Percentiles rank a stretch among this genome's conserved stretches.
Evolutionary conservation across 352 stramenopile species (phyloP).

Genomic region (Phytopythium kandeliae): DNA sequence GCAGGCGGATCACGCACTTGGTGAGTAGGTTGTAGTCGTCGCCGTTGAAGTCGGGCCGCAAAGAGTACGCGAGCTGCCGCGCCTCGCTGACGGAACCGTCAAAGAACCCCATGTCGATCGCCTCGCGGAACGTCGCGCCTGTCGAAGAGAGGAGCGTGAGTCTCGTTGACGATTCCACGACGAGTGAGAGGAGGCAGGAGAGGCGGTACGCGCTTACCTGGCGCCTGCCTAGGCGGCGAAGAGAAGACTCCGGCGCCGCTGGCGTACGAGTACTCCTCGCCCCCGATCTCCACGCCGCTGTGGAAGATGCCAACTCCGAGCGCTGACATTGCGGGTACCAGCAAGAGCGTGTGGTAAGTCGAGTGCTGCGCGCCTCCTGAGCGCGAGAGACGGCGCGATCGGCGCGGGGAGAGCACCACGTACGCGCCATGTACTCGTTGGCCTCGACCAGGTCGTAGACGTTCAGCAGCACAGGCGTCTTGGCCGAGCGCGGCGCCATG

Average conservation of each 20-base stretch:
- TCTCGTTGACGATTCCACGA: no score
- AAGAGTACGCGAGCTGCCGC: conserved; percentile 71
- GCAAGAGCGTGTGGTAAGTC: background rate
- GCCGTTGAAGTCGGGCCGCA: conserved; percentile 83
- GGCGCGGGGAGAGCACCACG: conserved; percentile 7
- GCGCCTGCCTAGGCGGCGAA: conserved; percentile 49
- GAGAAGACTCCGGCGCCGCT: conserved; percentile 89
- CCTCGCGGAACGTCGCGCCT: conserved; percentile 88
- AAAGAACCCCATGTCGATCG: conserved; percentile 87
- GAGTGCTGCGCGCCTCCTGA: background rate
- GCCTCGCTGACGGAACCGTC: conserved; percentile 80
- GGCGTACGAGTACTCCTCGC: conserved; percentile 91
- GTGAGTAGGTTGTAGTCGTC: conserved; percentile 89
- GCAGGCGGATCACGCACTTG: conserved; percentile 33
- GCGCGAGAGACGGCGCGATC: background rate
- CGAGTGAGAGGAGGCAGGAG: no score
- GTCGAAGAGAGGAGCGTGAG: background rate
- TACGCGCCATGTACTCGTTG: conserved; percentile 87
- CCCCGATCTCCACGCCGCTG: conserved; percentile 89
- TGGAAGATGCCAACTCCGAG: conserved; percentile 91
- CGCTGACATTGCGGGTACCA: conserved; percentile 10
- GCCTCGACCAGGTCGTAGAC: conserved; percentile 91
- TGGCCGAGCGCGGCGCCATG: conserved; percentile 36
- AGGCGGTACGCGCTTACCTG: conserved; percentile 24
- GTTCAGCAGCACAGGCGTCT: conserved; percentile 85